Evolutionary conservation across 2,329 filamentous ascomycete genomes (phyloP).

Genomic region (Xylariales sp.): DNA sequence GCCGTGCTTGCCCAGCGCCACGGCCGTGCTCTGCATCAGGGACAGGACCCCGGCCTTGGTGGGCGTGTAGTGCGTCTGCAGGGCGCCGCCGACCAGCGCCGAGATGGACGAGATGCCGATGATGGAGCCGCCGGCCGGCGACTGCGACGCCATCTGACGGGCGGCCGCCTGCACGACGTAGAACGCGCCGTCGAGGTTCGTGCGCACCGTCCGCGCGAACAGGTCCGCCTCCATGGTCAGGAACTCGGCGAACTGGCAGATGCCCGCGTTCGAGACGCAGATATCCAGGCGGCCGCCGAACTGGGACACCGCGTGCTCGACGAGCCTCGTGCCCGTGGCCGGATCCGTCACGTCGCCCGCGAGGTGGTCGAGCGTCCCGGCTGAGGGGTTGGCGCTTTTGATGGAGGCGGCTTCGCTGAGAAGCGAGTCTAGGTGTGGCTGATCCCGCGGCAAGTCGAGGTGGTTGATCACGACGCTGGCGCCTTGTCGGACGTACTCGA

Average conservation of each 20-base stretch:
- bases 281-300: constrained; percentile 63
- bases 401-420: constrained; percentile 46
- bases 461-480: constrained; percentile 79
- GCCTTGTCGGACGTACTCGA: constrained; percentile 74
- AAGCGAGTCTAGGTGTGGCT: constrained; percentile 47
- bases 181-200: constrained; percentile 86
- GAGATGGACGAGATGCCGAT: constrained; percentile 71
- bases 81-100: constrained; percentile 71
- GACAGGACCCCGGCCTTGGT: constrained; percentile 80
- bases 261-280: constrained; percentile 83
- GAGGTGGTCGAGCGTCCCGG: constrained; percentile 60
- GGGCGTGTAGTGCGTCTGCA: constrained; percentile 81
- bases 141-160: constrained; percentile 68
- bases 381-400: constrained; percentile 36
- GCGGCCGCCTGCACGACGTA: constrained; percentile 82
- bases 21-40: constrained; percentile 79
- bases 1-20: constrained; percentile 68
- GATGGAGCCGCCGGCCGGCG: constrained; percentile 69
- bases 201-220: constrained; percentile 66
- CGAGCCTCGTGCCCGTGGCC: constrained; percentile 63
- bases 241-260: constrained; percentile 87
- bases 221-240: constrained; percentile 67
- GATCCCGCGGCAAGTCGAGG: constrained; percentile 54
- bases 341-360: constrained; percentile 74
- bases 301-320: constrained; percentile 58